Percentiles rank a stretch among this genome's conserved stretches.
phyloP scores from a whole-genome alignment of 805 yeast genomes.

The Komagataella pastoris region DNA sequence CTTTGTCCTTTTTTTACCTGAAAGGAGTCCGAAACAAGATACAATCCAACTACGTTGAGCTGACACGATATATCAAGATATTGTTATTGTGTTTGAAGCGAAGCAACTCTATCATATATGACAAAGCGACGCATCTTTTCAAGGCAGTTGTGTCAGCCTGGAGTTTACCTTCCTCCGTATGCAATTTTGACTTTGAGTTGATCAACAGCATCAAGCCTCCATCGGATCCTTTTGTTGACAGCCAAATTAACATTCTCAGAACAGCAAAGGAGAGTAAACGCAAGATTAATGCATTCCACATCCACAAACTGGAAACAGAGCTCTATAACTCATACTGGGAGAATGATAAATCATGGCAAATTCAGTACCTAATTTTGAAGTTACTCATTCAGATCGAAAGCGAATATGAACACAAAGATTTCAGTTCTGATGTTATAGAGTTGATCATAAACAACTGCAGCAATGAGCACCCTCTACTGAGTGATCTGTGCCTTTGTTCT shows the following conservation, averaged over 20 bases:
- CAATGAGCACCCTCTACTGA: constrained; percentile 9
- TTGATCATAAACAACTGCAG: constrained; percentile 32
- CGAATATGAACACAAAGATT: constrained; percentile 28
- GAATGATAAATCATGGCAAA: constrained; percentile 41
- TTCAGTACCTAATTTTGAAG: constrained; percentile 31
- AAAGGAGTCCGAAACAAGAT: constrained; percentile 46
- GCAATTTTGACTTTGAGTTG: constrained; percentile 32
- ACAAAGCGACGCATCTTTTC: constrained; percentile 39
- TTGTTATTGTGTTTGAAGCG: constrained; percentile 41
- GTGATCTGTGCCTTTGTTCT: not conserved
- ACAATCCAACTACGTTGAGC: constrained; percentile 39
- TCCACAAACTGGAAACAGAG: constrained; percentile 27
- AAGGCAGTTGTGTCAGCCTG: constrained; percentile 23
- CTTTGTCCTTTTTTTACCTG: constrained; percentile 41
- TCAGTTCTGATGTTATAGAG: constrained; percentile 25
- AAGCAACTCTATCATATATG: constrained; percentile 42
- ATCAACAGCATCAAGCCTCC: constrained; percentile 45
- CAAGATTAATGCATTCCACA: constrained; percentile 21
- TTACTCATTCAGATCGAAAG: constrained; percentile 37
- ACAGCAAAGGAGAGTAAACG: constrained; percentile 54
- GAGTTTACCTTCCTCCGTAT: constrained; percentile 35
- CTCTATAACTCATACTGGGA: constrained; percentile 9
- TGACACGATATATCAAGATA: constrained; percentile 31
- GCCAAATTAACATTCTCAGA: constrained; percentile 45
- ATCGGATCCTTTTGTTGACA: constrained; percentile 34